Base-by-base conservation (phyloP, 2,329 filamentous ascomycete species). In the Fusarium sterilihyphosum region DNA sequence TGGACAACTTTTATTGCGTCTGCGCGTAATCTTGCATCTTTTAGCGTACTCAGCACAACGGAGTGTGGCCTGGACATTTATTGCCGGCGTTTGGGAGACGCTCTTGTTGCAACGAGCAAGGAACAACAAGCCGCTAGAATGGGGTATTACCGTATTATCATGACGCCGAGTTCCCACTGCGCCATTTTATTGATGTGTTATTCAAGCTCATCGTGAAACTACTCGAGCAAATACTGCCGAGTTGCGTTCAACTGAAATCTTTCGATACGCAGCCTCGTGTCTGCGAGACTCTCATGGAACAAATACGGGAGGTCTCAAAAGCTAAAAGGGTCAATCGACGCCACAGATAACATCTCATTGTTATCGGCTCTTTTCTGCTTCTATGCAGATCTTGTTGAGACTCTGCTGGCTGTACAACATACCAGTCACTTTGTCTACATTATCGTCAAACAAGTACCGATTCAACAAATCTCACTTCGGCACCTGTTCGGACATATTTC, bases 271-370 rank as follows among this genome's bases (percentile, higher is more conserved):
- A 43, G 8, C 12, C 31, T 33, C 6, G 24, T 31, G 17, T 8
- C 4, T 44, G 29, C 5, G 5, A 43, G 2, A 44, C n/a, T 11
- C 6, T 18, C 8, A 2, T 9, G 2, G 49, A 44, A 16, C 18
- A 44, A 14, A 33, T 20, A 26, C 38, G 38, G 1, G 24, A 44
- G 29, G 5, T 8, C 16, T n/a, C n/a, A 1, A 20, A 24, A 17
- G n/a, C 5, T 10, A 6, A 41, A 12, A 54, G 7, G n/a, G 26
- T 17, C 49, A 56, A 18, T 14, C 9, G 4, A 11, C 26, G 31
- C 7, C 38, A 20, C 11, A 41, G 9, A 11, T 6, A 37, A 0
- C 17, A n/a, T 37, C 8, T 16, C 0, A 57, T 13, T 10, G 2
- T 35, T 4, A 4, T 61, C 3, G n/a, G 12, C 7, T 61, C 31